Base-by-base conservation (phyloP, 768 basidiomycete genomes). In the Hydnomerulius pinastri region DNA sequence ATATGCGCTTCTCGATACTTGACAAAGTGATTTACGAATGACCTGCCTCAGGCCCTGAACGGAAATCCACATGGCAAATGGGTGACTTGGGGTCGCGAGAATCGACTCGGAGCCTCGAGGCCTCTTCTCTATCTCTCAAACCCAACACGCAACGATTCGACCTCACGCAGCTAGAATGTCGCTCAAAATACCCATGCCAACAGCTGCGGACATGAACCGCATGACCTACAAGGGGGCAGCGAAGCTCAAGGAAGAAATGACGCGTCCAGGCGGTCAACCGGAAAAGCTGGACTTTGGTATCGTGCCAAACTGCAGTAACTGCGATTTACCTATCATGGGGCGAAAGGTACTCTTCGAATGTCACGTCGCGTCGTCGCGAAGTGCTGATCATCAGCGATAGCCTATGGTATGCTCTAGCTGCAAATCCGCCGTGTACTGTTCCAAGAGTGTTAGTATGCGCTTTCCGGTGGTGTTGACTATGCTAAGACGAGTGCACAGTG, bases 361-460 rank as follows among this genome's bases (percentile, higher is more conserved):
- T 38, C 17, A 20, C 13, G 12, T 11, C 24, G n/a, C 18, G 25
- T 9, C 25, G 29, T 38, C 30, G 12, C 25, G 44, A 38, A 32
- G 36, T 46, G 11, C 54, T 28, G 51, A 32, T 37, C 20, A 12
- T 41, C 32, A 20, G 36, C 30, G 18, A 51, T 44, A 68, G 68
- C 46, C 64, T 4, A 48, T 55, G 36, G 43, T 70, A 24, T 70
- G 68, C 48, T 60, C 60, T 9, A 62, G 56, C 39, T 68, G 68
- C 29, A 67, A 38, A 45, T 62, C 67, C 7, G 51, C 56, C 13
- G n/a, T 69, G 28, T 68, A 69, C 32, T 68, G 68, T 50, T 65
- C 67, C 29, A 68, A 53, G 50, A 61, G 59, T 44, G 67, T 57
- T 30, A 13, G 52, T 51, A 27, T 24, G 4, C 9, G 9, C 29